Base-by-base conservation (phyloP, 2,329 filamentous ascomycete species). In the Rugonectria rugulosa region DNA sequence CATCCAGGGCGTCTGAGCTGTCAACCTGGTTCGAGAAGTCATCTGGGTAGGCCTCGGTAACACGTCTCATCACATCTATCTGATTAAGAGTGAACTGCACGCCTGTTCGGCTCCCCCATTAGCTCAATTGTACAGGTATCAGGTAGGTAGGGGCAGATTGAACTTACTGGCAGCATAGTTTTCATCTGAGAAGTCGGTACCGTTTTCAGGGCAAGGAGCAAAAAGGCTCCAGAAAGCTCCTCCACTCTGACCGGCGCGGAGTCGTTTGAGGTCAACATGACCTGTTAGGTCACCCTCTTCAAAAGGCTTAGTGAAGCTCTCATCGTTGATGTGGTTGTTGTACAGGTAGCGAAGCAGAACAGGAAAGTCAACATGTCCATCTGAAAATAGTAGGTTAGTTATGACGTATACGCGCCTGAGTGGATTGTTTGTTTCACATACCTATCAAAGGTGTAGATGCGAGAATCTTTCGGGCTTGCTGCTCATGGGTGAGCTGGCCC, bases 211-310 rank as follows among this genome's bases (percentile, higher is more conserved):
- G 68, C 93, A 97, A 0, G 85, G 84, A 34, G 89, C 86, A 67
- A 82, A 98, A 9, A 95, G 91, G 70, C 89, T 93, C 94, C 93
- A 97, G 72, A 97, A 97, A n/a, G 90, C 88, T 51, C 92, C 94
- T 32, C 92, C 92, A 59, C 88, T 86, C 63, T 82, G 80, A 2
- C 93, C 92, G 44, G 84, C 73, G 29, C 83, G 80, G 42, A 97
- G 80, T 5, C 93, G 86, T 1, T 89, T 87, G 8, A 97, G 77
- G 71, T 98, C 94, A 47, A 95, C 88, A 63, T 98, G 90, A 4
- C 80, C 80, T 0, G 72, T 68, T 46, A 96, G 75, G 1, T 83
- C 84, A 26, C 90, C 91, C 19, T 89, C 77, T 61, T 88, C 83
- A 68, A 97, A 97, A 6, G 83, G 81, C 31, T 86, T 75, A n/a